Percentiles rank a stretch among this genome's conserved stretches.
These are phyloP conservation scores for Pulveroboletus sp. DNA, from an alignment of 768 basidiomycete genomes.

Conservation along the genomic window DNA sequence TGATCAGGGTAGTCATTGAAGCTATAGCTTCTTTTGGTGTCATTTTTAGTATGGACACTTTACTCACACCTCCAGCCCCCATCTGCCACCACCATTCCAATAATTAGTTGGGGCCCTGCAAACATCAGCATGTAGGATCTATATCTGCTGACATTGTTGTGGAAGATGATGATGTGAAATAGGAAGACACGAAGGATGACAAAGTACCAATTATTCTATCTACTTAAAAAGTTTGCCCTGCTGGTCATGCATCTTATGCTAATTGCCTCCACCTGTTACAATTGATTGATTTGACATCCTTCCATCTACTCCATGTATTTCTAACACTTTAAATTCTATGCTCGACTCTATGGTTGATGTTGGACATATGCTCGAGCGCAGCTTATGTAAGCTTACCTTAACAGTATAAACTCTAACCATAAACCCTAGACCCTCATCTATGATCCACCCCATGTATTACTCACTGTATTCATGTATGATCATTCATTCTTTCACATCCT, in stretches of 20 bases:
- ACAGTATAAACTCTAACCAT: too few relatives aligned
- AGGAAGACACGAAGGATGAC: not conserved
- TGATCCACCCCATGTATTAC: too few relatives aligned
- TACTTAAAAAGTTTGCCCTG: not conserved
- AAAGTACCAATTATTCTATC: not conserved
- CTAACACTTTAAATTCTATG: too few relatives aligned
- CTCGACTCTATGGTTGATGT: too few relatives aligned
- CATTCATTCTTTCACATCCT: too few relatives aligned
- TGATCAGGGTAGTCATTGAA: not conserved
- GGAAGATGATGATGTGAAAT: not conserved
- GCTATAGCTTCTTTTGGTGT: not conserved
- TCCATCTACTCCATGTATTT: too few relatives aligned
- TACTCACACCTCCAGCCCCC: not conserved
- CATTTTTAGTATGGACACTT: not conserved
- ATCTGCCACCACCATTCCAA: not conserved
- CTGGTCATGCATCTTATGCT: not conserved
- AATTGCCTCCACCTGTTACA: not conserved
- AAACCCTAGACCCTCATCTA: too few relatives aligned
- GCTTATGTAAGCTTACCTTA: too few relatives aligned
- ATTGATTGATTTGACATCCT: too few relatives aligned
- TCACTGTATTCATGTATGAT: too few relatives aligned
- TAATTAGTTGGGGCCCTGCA: not conserved
- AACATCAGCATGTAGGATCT: not conserved
- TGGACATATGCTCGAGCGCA: too few relatives aligned
- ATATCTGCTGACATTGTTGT: not conserved